phyloP scores from a whole-genome alignment of 2,329 filamentous ascomycete species.

The Hypoxylon sp. region DNA sequence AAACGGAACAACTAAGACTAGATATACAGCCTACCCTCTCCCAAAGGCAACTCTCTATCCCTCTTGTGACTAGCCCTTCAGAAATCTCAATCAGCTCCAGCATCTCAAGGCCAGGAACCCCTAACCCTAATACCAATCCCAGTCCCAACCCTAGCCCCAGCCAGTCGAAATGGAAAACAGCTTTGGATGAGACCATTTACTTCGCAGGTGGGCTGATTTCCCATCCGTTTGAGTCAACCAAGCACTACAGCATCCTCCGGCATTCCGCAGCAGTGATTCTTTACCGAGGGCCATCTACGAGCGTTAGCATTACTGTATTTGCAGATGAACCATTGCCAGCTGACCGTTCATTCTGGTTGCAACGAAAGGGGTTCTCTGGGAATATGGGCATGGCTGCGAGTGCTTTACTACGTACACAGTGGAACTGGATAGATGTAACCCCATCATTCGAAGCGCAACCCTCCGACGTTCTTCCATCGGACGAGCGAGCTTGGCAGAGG shows the following conservation, averaged over 20 bases:
- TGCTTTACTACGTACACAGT: constrained; percentile 71
- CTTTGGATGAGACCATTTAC: constrained; percentile 72
- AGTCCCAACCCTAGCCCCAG: constrained; percentile 13
- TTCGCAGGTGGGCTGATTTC: constrained; percentile 76
- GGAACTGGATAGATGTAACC: constrained; percentile 78
- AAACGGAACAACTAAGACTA: constrained; percentile 30
- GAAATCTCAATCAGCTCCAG: constrained; percentile 37
- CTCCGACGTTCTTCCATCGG: constrained; percentile 66
- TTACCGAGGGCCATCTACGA: constrained; percentile 76
- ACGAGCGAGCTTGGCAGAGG: constrained; percentile 77
- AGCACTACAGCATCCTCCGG: constrained; percentile 76
- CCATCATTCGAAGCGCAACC: constrained; percentile 65
- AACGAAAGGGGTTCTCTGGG: constrained; percentile 77
- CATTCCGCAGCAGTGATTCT: constrained; percentile 76
- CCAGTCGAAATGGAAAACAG: constrained; percentile 62
- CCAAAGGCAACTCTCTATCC: constrained; percentile 40
- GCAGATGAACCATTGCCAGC: constrained; percentile 69
- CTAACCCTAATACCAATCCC: constrained; percentile 6
- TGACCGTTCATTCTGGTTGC: constrained; percentile 75
- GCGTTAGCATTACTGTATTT: constrained; percentile 75
- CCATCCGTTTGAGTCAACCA: constrained; percentile 75
- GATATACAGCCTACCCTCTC: constrained; percentile 25
- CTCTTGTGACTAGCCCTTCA: constrained; percentile 44
- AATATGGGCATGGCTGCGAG: constrained; percentile 78
- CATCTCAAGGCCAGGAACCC: constrained; percentile 22